Conservation (phyloP, 2,329 filamentous ascomycete species). For the Chrysoporthe cubensis region DNA sequence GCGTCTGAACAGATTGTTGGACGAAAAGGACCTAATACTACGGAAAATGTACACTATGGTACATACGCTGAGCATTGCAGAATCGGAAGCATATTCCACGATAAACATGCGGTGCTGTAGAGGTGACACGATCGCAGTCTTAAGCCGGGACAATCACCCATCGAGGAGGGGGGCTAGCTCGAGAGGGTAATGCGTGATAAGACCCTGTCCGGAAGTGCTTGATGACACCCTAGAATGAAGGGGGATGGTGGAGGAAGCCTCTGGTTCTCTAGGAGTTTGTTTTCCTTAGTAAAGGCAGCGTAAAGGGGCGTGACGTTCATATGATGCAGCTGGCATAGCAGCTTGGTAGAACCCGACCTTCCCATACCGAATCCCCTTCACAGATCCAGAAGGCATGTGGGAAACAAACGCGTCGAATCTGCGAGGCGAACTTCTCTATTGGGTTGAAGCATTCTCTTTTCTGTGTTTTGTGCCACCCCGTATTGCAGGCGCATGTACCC, state of each 20-base stretch:
- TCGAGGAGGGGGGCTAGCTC: neutral
- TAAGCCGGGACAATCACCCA: neutral
- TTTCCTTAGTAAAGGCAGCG: neutral
- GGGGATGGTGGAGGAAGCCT: neutral
- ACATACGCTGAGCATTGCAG: neutral
- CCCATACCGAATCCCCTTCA: too few species aligned
- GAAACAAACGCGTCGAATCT: too few species aligned
- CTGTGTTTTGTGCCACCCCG: too few species aligned
- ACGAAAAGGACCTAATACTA: conserved; percentile 1
- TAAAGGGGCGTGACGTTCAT: neutral
- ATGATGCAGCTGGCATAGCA: neutral
- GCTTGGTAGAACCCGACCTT: neutral
- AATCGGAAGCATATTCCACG: neutral
- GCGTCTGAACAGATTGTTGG: neutral
- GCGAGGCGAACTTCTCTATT: too few species aligned
- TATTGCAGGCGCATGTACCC: neutral
- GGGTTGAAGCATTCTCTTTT: too few species aligned
- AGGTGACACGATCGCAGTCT: neutral
- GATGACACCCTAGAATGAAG: neutral
- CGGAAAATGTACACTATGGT: neutral
- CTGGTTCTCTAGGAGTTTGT: neutral
- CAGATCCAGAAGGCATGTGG: too few species aligned
- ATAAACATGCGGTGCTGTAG: neutral
- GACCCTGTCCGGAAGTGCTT: neutral
- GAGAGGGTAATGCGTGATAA: neutral